Conservation (phyloP, 306 rosid species). For the Cucumis sativus region Cucumber_9930_V3 NC_026655.2:6752001-6752500, state of each 20-base stretch:
- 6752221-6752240: constrained; percentile 3
- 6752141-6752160: constrained; percentile 94
- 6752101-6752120: constrained; percentile 44
- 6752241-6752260: too few species aligned
- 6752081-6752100: constrained; percentile 37
- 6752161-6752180: constrained; percentile 75
- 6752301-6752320: not conserved
- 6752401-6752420: not conserved
- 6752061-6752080: not conserved
- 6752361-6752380: not conserved
- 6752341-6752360: not conserved
- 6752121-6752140: constrained; percentile 79
- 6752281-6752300: not conserved
- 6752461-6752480: not conserved
- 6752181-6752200: constrained; percentile 39
- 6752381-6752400: not conserved
- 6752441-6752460: not conserved
- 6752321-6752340: not conserved
- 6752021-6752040: not conserved
- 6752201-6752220: constrained; percentile 74
- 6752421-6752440: not conserved
- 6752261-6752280: not conserved
- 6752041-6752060: not conserved
- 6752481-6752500: not conserved
- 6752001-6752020: constrained; percentile 1